Conservation (phyloP, 2,329 filamentous ascomycete species). For the Knoxdaviesia capensis region DNA sequence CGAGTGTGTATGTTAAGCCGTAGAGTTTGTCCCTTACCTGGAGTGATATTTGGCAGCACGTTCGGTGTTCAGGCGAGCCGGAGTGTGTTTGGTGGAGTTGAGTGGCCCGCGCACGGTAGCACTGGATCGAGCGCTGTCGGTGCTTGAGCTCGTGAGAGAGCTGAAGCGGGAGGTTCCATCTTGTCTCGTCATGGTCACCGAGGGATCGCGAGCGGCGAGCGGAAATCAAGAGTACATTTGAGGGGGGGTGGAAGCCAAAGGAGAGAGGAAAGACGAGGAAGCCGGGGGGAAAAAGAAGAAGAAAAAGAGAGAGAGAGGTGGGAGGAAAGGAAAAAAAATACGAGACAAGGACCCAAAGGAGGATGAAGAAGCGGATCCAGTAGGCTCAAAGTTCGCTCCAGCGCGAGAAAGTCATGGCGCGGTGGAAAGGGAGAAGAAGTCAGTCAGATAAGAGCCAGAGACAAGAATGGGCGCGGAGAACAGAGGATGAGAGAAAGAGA, state of each 20-base stretch:
- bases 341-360: too few species aligned
- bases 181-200: slow-evolving; percentile 45
- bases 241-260: neutral
- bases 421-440: too few species aligned
- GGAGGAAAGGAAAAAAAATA: too few species aligned
- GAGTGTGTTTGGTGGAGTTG: slow-evolving; percentile 7
- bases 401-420: too few species aligned
- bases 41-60: too few species aligned
- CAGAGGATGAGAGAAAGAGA: neutral
- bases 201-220: neutral
- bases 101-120: slow-evolving; percentile 30
- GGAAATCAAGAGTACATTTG: neutral
- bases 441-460: too few species aligned
- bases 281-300: neutral
- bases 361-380: too few species aligned
- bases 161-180: slow-evolving; percentile 43
- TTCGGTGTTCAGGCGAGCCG: slow-evolving; percentile 16
- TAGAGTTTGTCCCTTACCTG: too few species aligned
- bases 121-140: slow-evolving; percentile 45
- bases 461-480: neutral
- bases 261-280: neutral
- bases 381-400: too few species aligned
- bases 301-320: too few species aligned
- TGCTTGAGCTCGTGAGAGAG: slow-evolving; percentile 44
- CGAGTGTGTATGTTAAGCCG: too few species aligned